Evolutionary conservation across 257 asterid genomes (phyloP).

Genomic region (Primulina eburnea): DNA sequence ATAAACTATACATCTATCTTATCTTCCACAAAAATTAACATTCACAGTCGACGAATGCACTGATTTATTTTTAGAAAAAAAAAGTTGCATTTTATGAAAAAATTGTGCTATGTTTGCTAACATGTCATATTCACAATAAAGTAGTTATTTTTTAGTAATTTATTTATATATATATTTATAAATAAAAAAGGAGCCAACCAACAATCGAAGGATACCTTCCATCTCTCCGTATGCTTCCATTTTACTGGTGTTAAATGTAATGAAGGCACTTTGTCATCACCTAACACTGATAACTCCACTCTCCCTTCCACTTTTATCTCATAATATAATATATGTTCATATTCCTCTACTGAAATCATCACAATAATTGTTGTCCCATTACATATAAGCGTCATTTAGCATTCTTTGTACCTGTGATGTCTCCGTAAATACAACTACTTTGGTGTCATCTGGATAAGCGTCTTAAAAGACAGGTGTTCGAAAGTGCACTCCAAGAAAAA

Average conservation of each 20-base stretch:
- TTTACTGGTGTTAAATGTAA: slow-evolving; percentile 47
- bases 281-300: slow-evolving; percentile 74
- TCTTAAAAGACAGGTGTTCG: slow-evolving; percentile 25
- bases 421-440: slow-evolving; percentile 40
- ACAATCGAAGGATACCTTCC: slow-evolving; percentile 35
- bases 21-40: too few relatives aligned
- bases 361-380: slow-evolving; percentile 36
- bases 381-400: slow-evolving; percentile 26
- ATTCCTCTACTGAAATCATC: slow-evolving; percentile 48
- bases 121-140: too few relatives aligned
- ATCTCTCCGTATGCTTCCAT: slow-evolving; percentile 52
- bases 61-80: too few relatives aligned
- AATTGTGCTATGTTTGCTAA: too few relatives aligned
- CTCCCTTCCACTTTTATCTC: slow-evolving; percentile 30
- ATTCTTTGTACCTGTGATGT: slow-evolving; percentile 43
- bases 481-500: slow-evolving; percentile 26
- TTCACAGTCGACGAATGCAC: too few relatives aligned
- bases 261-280: slow-evolving; percentile 59
- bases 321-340: slow-evolving; percentile 23
- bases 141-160: too few relatives aligned
- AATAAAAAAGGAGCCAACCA: slow-evolving; percentile 35
- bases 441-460: slow-evolving; percentile 39
- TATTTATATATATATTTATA: too few relatives aligned
- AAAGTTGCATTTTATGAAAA: too few relatives aligned
- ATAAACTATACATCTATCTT: too few relatives aligned